Evolutionary conservation across 1,284 basidiomycete genomes (phyloP).

Genomic region (Moesziomyces parantarcticus): DNA sequence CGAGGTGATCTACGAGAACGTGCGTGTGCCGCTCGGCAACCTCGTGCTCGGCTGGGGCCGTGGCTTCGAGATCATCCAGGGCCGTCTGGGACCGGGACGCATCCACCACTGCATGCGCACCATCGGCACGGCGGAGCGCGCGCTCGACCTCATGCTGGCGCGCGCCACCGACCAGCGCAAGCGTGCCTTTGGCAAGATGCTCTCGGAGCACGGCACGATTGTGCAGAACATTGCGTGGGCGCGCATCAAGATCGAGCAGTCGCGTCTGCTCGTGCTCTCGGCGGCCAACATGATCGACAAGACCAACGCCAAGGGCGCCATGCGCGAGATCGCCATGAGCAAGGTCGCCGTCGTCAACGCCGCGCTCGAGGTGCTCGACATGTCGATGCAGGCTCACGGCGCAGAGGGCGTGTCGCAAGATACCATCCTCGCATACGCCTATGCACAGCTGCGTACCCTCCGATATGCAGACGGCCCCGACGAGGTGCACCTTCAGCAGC

Average conservation of each 20-base stretch:
- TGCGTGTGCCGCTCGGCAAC: conserved; percentile 84
- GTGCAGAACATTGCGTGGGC: conserved; percentile 89
- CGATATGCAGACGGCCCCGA: conserved; percentile 62
- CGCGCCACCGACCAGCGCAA: conserved; percentile 89
- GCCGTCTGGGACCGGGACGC: conserved; percentile 92
- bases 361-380: conserved; percentile 87
- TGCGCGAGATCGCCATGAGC: conserved; percentile 96
- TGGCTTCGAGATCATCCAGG: conserved; percentile 98
- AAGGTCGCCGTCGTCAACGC: conserved; percentile 89
- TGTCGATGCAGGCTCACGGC: conserved; percentile 88
- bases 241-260: conserved; percentile 89
- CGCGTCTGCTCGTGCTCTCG: conserved; percentile 86
- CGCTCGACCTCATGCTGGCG: conserved; percentile 87
- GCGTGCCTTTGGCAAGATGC: conserved; percentile 92
- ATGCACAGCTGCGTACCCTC: conserved; percentile 81
- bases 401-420: conserved; percentile 95
- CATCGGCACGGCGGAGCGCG: conserved; percentile 85
- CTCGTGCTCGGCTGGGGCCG: conserved; percentile 90
- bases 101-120: conserved; percentile 96
- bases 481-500: conserved; percentile 91
- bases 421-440: conserved; percentile 80
- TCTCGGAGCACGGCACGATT: conserved; percentile 93
- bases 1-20: conserved; percentile 93
- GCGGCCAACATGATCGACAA: conserved; percentile 96
- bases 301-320: conserved; percentile 87